Evolutionary conservation across 176 grass and related monocot species (phyloP).

Genomic region (Oryza coarctata): DNA sequence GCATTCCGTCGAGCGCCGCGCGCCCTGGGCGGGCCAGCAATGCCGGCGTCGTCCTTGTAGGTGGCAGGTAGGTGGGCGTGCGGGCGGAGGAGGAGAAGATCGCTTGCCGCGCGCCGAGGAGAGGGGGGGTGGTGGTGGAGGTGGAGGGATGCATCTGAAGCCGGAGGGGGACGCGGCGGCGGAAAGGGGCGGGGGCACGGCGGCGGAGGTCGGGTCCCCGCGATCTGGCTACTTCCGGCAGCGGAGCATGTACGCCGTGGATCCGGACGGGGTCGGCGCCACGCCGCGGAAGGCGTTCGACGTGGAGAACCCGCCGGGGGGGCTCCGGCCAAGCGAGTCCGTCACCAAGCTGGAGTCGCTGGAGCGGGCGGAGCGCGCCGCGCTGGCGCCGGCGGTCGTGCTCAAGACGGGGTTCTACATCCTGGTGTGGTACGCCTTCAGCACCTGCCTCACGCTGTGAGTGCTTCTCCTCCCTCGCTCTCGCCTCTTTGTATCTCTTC

Average conservation of each 20-base stretch:
- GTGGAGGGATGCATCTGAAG: conserved; percentile 38
- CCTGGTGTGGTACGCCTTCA: conserved; percentile 95
- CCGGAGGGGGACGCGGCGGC: conserved; percentile 28
- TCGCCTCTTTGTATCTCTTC: conserved; percentile 4
- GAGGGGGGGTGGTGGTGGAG: not conserved
- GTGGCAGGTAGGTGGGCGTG: not conserved
- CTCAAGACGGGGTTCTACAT: conserved; percentile 82
- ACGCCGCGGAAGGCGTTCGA: conserved; percentile 51
- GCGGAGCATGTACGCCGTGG: conserved; percentile 53
- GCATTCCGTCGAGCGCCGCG: not conserved
- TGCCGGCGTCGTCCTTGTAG: conserved; percentile 21
- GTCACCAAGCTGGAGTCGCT: conserved; percentile 83
- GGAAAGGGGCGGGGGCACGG: not conserved
- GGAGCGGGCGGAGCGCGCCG: conserved; percentile 58
- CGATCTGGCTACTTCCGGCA: conserved; percentile 63
- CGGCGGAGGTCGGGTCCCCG: conserved; percentile 51
- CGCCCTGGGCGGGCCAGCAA: not conserved
- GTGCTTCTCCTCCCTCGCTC: conserved; percentile 7
- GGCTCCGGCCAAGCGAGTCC: conserved; percentile 66
- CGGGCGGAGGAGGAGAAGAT: not conserved
- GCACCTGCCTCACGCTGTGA: conserved; percentile 99
- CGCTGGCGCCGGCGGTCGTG: conserved; percentile 55
- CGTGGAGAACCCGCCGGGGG: conserved; percentile 58
- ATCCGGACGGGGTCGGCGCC: conserved; percentile 33
- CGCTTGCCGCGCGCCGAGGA: not conserved